These are phyloP conservation scores for Apium graveolens DNA, from an alignment of 129 eudicot genomes.

Conservation along the genomic window DNA sequence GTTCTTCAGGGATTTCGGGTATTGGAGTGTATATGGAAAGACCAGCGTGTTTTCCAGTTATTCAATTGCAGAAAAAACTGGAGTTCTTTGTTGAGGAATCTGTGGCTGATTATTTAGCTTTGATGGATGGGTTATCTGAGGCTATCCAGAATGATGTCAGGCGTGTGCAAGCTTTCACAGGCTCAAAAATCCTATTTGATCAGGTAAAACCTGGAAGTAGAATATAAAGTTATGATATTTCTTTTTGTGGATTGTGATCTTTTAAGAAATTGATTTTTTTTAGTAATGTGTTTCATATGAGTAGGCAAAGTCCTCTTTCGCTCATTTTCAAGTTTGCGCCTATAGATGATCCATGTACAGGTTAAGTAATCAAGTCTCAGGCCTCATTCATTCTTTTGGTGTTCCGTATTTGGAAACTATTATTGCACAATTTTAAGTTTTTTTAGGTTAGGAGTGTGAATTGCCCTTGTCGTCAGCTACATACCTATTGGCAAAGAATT, in stretches of 20 bases:
- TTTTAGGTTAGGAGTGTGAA: not conserved
- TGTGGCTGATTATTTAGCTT: conserved; percentile 78
- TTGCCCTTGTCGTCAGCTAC: not conserved
- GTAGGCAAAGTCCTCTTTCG: not conserved
- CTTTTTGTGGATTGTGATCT: not conserved
- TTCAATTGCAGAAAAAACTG: conserved; percentile 80
- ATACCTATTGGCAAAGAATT: not conserved
- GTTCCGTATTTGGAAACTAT: not conserved
- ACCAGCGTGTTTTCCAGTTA: conserved; percentile 24
- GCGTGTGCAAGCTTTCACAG: conserved; percentile 64
- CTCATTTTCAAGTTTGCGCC: not conserved
- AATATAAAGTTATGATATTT: not conserved
- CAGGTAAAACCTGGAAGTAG: conserved; percentile 38
- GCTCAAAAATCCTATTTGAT: conserved; percentile 43
- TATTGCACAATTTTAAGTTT: not conserved
- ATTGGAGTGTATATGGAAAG: conserved; percentile 84
- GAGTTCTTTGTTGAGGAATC: conserved; percentile 74
- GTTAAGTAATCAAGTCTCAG: not conserved
- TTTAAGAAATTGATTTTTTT: not conserved
- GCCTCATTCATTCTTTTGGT: conserved; percentile 3
- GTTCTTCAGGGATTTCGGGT: conserved; percentile 52
- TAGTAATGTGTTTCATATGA: not conserved
- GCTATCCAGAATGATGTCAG: conserved; percentile 38
- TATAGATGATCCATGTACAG: not conserved
- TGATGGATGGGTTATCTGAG: conserved; percentile 77